Evolutionary conservation across 768 basidiomycete species (phyloP), one percentile per base, ranked within the genome.

Genomic region (Pulveroboletus sp.): DNA sequence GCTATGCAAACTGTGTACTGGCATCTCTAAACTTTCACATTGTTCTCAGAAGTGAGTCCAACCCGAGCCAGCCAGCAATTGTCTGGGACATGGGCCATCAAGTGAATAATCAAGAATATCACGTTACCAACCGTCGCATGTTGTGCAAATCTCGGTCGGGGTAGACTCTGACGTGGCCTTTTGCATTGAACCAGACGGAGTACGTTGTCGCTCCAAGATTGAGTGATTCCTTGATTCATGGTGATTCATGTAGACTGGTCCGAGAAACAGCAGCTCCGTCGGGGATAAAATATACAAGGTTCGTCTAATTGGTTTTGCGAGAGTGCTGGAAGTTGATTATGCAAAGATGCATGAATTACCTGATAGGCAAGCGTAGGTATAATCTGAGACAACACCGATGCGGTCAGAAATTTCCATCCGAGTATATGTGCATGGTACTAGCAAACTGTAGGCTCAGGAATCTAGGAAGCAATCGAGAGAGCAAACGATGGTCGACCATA

Each of bases 1-100:
- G 59, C 3, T 61, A 63, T 39, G 50, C 58, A 37, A 62, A 55
- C 30, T 51, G 51, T 28, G 6, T 60, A 17, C 40, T 63, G 6
- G 56, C 58, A 8, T 47, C 53, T 5, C 7, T 63, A 42, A 63
- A 62, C 28, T 51, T 54, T 13, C 53, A 51, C 2, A 33, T 49
- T 11, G 36, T 55, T 14, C 40, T 61, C 26, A 46, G 56, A 27
- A 42, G 5, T 10, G 38, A 21, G 7, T 27, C 49, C 1, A 24
- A 64, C 21, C 50, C 33, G 2, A 47, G 14, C 10, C 6, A 33
- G 32, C 41, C 42, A 10, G 18, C 30, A 8, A 49, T 49, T 13
- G 43, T 55, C 30, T 55, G 57, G 56, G 31, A 48, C 7, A 30
- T 9, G 1, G 5, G 35, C 1, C 24, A 43, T 39, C 30, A 7